Evolutionary conservation across 139 green algal species (phyloP).

Genomic region (Asterochloris sp.): DNA sequence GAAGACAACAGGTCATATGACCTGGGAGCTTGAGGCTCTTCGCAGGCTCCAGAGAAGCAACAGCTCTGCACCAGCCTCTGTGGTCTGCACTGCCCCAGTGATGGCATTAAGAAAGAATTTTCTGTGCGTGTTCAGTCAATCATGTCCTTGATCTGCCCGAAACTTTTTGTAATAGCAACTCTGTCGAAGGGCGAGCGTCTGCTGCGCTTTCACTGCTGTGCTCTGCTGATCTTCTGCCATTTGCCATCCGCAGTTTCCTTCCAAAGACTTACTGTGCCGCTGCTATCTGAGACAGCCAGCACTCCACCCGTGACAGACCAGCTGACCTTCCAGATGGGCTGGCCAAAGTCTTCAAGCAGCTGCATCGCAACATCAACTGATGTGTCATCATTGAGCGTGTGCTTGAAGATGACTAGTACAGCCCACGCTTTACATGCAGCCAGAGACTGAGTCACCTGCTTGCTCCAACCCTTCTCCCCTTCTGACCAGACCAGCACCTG

Average conservation of each 20-base stretch:
- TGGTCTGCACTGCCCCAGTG: neutral
- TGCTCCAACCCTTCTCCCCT: conserved; percentile 34
- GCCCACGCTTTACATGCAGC: conserved; percentile 50
- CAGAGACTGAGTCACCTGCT: conserved; percentile 56
- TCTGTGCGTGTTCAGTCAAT: neutral
- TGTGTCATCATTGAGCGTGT: neutral
- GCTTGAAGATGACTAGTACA: neutral
- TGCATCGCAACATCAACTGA: conserved; percentile 6
- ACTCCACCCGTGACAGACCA: conserved; percentile 93
- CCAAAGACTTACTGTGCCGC: conserved; percentile 88
- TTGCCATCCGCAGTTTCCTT: conserved; percentile 89
- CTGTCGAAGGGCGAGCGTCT: neutral
- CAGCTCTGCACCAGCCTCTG: neutral
- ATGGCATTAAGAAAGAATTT: neutral
- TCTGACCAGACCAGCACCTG: conserved; percentile 84
- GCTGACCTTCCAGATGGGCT: conserved; percentile 86
- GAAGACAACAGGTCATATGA: too few relatives aligned
- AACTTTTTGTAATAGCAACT: neutral
- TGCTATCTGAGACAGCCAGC: conserved; percentile 82
- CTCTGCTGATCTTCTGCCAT: conserved; percentile 80
- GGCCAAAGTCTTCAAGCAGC: conserved; percentile 20
- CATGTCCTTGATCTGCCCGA: neutral
- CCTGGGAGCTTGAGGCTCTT: too few relatives aligned
- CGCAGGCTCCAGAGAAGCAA: too few relatives aligned
- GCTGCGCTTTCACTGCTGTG: neutral